Evolutionary conservation across 1,284 basidiomycete species (phyloP), one percentile per base, ranked within the genome.

Genomic region (Leccinum subrobustum): DNA sequence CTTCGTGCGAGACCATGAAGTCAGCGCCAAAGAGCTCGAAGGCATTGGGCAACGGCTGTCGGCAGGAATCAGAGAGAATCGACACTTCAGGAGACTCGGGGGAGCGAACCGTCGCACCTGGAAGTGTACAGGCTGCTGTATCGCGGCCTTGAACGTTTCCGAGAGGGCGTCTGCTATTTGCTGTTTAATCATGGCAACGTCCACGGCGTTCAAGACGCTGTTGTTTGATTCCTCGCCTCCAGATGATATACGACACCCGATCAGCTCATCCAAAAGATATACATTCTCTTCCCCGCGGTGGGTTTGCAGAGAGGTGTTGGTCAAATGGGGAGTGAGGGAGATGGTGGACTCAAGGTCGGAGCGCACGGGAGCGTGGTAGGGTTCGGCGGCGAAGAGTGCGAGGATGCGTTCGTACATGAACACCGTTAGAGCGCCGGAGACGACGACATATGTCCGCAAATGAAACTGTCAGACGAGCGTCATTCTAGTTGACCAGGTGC

Each of bases 1-100:
- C 33, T 72, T 73, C 66, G 67, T 88, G 82, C 6, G 87, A 85
- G 31, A 98, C 84, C 14, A 99, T 77, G 64, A 99, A 89, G 73
- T 99, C 96, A 9, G 94, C 84, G 0, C 96, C 96, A 70, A 91
- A 98, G 11, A 99, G 84, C 74, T 99, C 97, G 70, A 98, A 99
- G 0, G 93, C 93, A 70, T 98, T 98, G 0, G 93, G 91, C 58
- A 95, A 75, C 1, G 91, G 83, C 91, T 97, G 72, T 53, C 65
- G 60, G 47, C 39, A 48, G 59, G 25, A 20, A 58, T 65, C n/a
- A 62, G 27, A 60, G 6, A 23, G 50, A 12, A 1, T 44, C 6
- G 44, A 12, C 14, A 29, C 5, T n/a, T 25, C 25, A 16, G 8
- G 16, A 37, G 16, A 35, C 35, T 44, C 4, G 14, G 35, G 18